Conservation (phyloP, 164 flowering plant species). For the Annona cherimola region DNA sequence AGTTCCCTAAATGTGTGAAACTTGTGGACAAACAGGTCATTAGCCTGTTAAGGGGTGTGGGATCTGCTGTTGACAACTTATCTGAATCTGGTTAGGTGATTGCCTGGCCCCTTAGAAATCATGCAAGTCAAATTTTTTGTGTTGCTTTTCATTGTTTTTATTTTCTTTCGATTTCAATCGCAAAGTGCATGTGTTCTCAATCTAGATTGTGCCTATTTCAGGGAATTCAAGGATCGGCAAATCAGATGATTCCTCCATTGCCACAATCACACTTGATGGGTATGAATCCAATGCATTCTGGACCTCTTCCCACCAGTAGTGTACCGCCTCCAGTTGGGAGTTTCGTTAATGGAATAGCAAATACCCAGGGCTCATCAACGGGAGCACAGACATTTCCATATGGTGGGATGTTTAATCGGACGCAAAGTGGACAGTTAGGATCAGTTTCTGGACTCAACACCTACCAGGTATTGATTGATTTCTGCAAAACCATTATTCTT, state of each 20-base stretch:
- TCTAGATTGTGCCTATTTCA: constrained; percentile 15
- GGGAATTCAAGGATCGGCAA: constrained; percentile 74
- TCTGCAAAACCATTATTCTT: not conserved
- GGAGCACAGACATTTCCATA: constrained; percentile 66
- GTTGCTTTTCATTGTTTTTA: not conserved
- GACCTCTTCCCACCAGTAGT: constrained; percentile 37
- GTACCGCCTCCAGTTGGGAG: constrained; percentile 47
- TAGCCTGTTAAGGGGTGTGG: too few relatives aligned
- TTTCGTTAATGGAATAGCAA: constrained; percentile 49
- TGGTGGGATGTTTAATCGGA: constrained; percentile 61
- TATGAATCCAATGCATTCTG: constrained; percentile 73
- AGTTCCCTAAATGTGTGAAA: too few relatives aligned
- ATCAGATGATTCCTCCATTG: constrained; percentile 65
- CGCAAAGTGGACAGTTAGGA: constrained; percentile 66
- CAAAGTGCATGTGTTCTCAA: not conserved
- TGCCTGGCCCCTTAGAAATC: not conserved
- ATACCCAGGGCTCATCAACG: constrained; percentile 57
- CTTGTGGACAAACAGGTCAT: too few relatives aligned
- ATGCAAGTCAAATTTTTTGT: not conserved
- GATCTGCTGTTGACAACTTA: too few relatives aligned
- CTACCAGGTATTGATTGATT: constrained; percentile 58
- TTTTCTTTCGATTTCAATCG: not conserved
- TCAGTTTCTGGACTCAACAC: constrained; percentile 68
- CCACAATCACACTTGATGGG: constrained; percentile 78
- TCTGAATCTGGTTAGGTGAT: not conserved